Evolutionary conservation across 371 early-diverging fungal species (phyloP).

Genomic region (Apophysomyces trapeziformis): DNA sequence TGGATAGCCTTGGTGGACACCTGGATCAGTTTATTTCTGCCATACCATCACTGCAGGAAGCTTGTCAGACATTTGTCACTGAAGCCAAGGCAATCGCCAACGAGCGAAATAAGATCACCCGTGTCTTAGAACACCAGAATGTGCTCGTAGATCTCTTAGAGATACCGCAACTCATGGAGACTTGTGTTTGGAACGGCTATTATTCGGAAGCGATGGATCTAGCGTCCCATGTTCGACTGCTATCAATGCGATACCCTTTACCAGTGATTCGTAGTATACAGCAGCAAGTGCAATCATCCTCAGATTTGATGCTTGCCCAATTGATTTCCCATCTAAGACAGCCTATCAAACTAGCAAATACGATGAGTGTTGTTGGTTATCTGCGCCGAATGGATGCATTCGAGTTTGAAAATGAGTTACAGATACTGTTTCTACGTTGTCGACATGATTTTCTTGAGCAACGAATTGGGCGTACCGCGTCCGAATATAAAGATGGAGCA

Average conservation of each 20-base stretch:
- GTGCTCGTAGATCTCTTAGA: conserved; percentile 70
- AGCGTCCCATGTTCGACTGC: conserved; percentile 71
- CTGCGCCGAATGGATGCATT: conserved; percentile 78
- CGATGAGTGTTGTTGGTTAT: conserved; percentile 80
- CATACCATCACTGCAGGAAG: conserved; percentile 58
- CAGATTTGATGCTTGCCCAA: conserved; percentile 73
- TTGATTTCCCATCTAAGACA: conserved; percentile 69
- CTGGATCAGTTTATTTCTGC: conserved; percentile 49
- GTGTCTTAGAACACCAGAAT: conserved; percentile 64
- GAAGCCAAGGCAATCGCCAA: conserved; percentile 40
- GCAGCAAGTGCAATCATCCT: conserved; percentile 65
- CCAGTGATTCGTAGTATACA: conserved; percentile 63
- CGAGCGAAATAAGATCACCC: conserved; percentile 54
- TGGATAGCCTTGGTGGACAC: conserved; percentile 58
- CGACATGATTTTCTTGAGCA: conserved; percentile 66
- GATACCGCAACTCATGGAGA: conserved; percentile 84
- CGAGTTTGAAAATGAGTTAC: conserved; percentile 70
- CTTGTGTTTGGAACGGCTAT: conserved; percentile 80
- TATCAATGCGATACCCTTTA: conserved; percentile 63
- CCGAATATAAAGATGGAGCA: conserved; percentile 53
- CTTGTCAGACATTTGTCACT: conserved; percentile 46
- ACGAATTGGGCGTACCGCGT: conserved; percentile 48
- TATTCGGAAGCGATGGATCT: conserved; percentile 88
- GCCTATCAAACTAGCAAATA: conserved; percentile 80
- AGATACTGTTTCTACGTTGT: conserved; percentile 76